These are phyloP conservation scores for Trichoderma gracile DNA, from an alignment of 2,329 filamentous ascomycete species.

Conservation along the genomic window DNA sequence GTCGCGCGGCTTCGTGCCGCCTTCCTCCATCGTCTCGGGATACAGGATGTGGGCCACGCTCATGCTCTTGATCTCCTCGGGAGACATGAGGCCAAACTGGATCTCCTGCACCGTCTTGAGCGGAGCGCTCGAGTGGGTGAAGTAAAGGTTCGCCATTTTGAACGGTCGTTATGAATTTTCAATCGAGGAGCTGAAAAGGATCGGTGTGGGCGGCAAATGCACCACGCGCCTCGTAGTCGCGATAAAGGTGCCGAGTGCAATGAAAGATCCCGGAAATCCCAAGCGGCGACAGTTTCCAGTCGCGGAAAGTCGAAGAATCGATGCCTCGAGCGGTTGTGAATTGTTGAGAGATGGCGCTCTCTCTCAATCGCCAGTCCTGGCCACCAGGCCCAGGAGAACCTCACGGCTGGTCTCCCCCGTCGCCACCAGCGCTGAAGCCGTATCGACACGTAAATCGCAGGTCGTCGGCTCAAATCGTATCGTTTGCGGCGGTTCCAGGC, in stretches of 20 bases:
- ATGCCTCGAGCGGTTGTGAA: slow-evolving; percentile 39
- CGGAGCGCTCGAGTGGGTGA: slow-evolving; percentile 89
- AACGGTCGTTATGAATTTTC: slow-evolving; percentile 33
- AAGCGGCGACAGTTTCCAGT: slow-evolving; percentile 32
- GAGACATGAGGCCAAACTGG: slow-evolving; percentile 95
- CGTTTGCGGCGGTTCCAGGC: slow-evolving; percentile 34
- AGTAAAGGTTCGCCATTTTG: slow-evolving; percentile 89
- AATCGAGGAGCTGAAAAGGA: slow-evolving; percentile 25
- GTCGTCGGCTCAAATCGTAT: slow-evolving; percentile 38
- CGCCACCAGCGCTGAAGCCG: slow-evolving; percentile 47
- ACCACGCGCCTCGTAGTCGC: slow-evolving; percentile 28
- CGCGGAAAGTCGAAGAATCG: slow-evolving; percentile 34
- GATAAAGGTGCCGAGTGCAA: slow-evolving; percentile 24
- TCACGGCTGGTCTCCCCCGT: slow-evolving; percentile 48
- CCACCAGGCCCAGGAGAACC: slow-evolving; percentile 51
- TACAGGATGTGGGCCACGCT: slow-evolving; percentile 95
- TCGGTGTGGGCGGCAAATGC: slow-evolving; percentile 28
- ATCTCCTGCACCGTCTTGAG: slow-evolving; percentile 98
- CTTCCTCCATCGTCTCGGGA: slow-evolving; percentile 99
- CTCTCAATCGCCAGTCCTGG: slow-evolving; percentile 46
- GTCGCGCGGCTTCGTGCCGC: slow-evolving; percentile 84
- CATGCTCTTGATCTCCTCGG: slow-evolving; percentile 99
- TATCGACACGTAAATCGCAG: slow-evolving; percentile 42
- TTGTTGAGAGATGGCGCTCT: slow-evolving; percentile 45
- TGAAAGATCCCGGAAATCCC: slow-evolving; percentile 31